Conservation (phyloP, 495 filamentous ascomycete genomes). For the Hypoxylon perforatum region DNA sequence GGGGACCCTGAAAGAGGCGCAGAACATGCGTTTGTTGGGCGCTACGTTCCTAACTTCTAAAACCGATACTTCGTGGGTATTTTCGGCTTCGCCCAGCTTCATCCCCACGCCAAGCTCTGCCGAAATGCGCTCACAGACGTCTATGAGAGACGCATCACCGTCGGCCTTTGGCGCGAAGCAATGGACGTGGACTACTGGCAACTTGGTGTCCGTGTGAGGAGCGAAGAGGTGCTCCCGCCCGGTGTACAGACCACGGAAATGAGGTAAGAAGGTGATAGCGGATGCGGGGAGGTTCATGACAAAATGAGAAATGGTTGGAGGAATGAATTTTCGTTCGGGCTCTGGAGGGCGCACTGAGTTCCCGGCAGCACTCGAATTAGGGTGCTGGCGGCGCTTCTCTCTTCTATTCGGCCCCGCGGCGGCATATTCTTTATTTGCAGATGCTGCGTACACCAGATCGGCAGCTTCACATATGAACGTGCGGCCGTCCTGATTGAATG, state of each 20-base stretch:
- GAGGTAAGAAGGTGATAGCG: slow-evolving; percentile 85
- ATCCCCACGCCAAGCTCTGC: slow-evolving; percentile 69
- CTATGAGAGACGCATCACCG: slow-evolving; percentile 64
- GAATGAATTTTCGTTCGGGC: slow-evolving; percentile 62
- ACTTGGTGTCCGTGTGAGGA: slow-evolving; percentile 62
- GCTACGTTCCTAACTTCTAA: slow-evolving; percentile 88
- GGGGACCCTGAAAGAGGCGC: slow-evolving; percentile 89
- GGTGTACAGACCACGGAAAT: slow-evolving; percentile 83
- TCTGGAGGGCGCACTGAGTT: slow-evolving; percentile 43
- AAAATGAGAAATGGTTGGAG: slow-evolving; percentile 84
- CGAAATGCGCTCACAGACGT: slow-evolving; percentile 77
- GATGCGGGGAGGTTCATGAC: slow-evolving; percentile 96
- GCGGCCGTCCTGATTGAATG: slow-evolving; percentile 83
- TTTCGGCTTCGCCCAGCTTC: slow-evolving; percentile 64
- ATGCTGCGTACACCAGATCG: slow-evolving; percentile 66
- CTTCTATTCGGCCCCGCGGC: slow-evolving; percentile 51
- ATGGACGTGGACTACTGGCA: slow-evolving; percentile 92
- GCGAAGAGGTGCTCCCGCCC: slow-evolving; percentile 73
- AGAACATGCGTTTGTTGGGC: slow-evolving; percentile 96
- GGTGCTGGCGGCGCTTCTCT: slow-evolving; percentile 44
- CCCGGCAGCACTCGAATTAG: slow-evolving; percentile 35
- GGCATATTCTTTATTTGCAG: slow-evolving; percentile 58
- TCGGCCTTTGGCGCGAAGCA: slow-evolving; percentile 85
- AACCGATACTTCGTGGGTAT: slow-evolving; percentile 70
- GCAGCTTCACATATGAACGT: slow-evolving; percentile 79